Evolutionary conservation across 169 alveolate genomes (phyloP).

Genomic region (Neospora caninum): DNA sequence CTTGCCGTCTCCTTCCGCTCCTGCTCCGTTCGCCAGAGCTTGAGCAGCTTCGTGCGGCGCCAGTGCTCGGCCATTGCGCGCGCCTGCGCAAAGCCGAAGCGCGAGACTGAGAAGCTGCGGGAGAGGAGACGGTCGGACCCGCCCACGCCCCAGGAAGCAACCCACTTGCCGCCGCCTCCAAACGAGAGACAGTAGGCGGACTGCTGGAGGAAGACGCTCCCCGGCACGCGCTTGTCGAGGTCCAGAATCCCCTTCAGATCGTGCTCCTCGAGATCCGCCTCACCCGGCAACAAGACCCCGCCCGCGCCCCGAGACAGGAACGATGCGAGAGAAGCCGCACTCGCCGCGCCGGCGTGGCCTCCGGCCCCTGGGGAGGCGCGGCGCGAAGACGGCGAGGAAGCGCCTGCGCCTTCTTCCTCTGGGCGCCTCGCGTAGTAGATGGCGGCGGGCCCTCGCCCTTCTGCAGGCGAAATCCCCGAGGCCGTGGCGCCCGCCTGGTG

Average conservation of each 20-base stretch:
- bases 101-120: neutral
- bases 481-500: neutral
- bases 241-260: neutral
- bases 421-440: neutral
- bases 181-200: neutral
- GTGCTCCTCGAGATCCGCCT: neutral
- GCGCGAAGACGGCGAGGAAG: neutral
- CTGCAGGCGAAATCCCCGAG: neutral
- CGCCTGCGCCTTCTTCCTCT: neutral
- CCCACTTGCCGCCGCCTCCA: slow-evolving; percentile 12
- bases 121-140: neutral
- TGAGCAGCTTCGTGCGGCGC: slow-evolving; percentile 2
- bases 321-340: neutral
- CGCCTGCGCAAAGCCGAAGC: slow-evolving; percentile 14
- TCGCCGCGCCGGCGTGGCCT: neutral
- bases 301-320: neutral
- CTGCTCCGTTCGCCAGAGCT: slow-evolving; percentile 1
- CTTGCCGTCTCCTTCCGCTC: neutral
- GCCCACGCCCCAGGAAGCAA: slow-evolving; percentile 21
- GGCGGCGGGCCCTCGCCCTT: neutral
- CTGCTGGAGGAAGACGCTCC: neutral
- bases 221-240: slow-evolving; percentile 7
- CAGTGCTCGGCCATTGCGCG: slow-evolving; percentile 14
- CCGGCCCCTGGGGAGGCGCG: neutral
- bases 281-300: neutral